Conservation (phyloP, 176 grass and related monocot genomes). For the Hordeum marinum region DNA sequence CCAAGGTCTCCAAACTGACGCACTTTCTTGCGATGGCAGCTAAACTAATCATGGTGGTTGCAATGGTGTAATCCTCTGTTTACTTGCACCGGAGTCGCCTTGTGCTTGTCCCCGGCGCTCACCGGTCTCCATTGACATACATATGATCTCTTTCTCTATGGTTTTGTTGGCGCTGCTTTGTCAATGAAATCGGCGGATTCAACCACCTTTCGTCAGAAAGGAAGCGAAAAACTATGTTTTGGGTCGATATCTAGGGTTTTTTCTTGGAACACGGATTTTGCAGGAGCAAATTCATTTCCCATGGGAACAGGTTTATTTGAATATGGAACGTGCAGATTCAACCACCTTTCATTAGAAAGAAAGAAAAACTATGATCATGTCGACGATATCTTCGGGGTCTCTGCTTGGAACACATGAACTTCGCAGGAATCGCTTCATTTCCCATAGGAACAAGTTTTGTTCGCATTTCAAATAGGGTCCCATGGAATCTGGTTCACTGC, state of each 20-base stretch:
- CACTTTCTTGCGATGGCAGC: not conserved
- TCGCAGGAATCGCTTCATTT: not conserved
- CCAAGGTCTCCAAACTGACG: constrained; percentile 37
- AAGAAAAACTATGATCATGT: not conserved
- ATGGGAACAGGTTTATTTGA: too few species aligned
- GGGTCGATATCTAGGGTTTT: not conserved
- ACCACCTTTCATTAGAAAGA: too few species aligned
- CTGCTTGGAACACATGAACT: not conserved
- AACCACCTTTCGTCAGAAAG: not conserved
- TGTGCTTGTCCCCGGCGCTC: constrained; percentile 35
- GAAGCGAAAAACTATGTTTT: not conserved
- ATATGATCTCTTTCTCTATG: not conserved
- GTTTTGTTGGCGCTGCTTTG: not conserved
- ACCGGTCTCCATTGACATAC: not conserved
- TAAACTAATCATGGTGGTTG: constrained; percentile 44
- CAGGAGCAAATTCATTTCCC: too few species aligned
- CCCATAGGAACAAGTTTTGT: not conserved
- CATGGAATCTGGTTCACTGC: not conserved
- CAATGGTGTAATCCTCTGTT: constrained; percentile 7
- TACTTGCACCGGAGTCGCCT: constrained; percentile 14
- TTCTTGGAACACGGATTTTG: too few species aligned
- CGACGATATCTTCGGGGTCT: not conserved
- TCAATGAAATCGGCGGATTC: not conserved
- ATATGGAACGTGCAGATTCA: too few species aligned
- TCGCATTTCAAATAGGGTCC: not conserved